Evolutionary conservation across 306 rosid genomes (phyloP), one percentile per base, ranked within the genome.

Genomic region (Nissolia schottii): DNA sequence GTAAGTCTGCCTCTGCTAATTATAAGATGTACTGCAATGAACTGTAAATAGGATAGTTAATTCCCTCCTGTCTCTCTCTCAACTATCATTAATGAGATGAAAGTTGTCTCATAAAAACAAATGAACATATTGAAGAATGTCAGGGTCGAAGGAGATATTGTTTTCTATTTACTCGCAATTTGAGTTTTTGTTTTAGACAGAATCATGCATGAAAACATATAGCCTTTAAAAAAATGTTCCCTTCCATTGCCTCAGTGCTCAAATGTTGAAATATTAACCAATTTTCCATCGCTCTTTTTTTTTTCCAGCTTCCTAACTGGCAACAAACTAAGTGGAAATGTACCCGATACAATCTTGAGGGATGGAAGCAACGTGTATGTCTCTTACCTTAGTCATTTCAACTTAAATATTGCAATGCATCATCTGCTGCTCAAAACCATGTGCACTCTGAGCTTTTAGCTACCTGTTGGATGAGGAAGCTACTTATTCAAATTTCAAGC

Each of bases 301-400:
- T 77, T 70, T 77, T 55, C 48, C 83, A 93, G 98, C 64, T 87
- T 87, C 61, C 81, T 93, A 65, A 93, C 94, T 29, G 78, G 88
- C 50, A 93, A 91, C 80, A 74, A 67, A 86, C 79, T 93, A 40
- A 83, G 88, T 40, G 98, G 97, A 64, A 80, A 63, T 40, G 50
- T 93, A 77, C 80, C 96, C 11, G 82, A 80, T 37, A 82, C 97
- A 46, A 66, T 87, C 81, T 79, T 93, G 87, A 73, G 1, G 83
- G 85, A 53, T 29, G 98, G 97, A 79, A 83, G 80, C 76, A 87
- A 56, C 55, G 64, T 89, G 98, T 91, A 93, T 29, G 94, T 80
- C 79, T 79, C 82, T 74, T 69, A 45, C 31, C 38, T 79, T 16
- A 14, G 43, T 71, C 72, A 23, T 64, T 60, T 78, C 45, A 55